Conservation (phyloP, 768 basidiomycete genomes). For the Tricholoma terreum region DNA sequence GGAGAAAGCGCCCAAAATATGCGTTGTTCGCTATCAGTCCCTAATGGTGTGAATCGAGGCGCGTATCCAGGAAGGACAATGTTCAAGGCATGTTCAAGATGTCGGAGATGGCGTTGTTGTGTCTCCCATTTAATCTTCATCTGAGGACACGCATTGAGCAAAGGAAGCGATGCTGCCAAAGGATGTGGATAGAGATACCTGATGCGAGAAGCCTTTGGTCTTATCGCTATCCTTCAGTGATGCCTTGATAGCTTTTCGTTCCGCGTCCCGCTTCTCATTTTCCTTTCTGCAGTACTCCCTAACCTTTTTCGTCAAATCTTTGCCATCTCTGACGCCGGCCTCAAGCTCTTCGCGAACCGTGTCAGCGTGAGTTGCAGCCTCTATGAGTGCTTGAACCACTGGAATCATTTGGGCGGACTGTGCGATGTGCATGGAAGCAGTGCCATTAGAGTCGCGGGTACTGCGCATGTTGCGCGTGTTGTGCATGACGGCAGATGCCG, state of each 20-base stretch:
- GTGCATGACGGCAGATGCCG: slow-evolving; percentile 36
- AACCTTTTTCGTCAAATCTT: slow-evolving; percentile 48
- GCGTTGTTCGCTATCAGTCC: slow-evolving; percentile 65
- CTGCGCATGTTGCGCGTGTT: slow-evolving; percentile 48
- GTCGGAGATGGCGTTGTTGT: slow-evolving; percentile 48
- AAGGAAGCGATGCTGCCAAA: neutral
- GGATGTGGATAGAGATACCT: neutral
- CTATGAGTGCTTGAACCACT: slow-evolving; percentile 56
- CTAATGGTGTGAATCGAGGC: slow-evolving; percentile 59
- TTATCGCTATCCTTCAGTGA: slow-evolving; percentile 22
- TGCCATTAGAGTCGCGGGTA: slow-evolving; percentile 20
- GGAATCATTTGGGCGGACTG: slow-evolving; percentile 67
- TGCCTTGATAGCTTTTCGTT: slow-evolving; percentile 32
- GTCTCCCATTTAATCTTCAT: slow-evolving; percentile 41
- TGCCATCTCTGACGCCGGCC: slow-evolving; percentile 49
- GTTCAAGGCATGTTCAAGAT: slow-evolving; percentile 56
- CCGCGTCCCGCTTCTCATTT: slow-evolving; percentile 55
- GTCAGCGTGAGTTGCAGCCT: slow-evolving; percentile 44
- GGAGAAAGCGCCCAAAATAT: slow-evolving; percentile 67
- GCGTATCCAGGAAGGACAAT: slow-evolving; percentile 43
- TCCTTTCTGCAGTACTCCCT: slow-evolving; percentile 54
- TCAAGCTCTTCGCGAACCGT: slow-evolving; percentile 61
- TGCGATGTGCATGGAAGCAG: slow-evolving; percentile 20
- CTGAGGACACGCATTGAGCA: slow-evolving; percentile 20
- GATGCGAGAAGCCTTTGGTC: slow-evolving; percentile 12